Evolutionary conservation across 768 basidiomycete genomes (phyloP).

Genomic region (Trametes cinnabarina): DNA sequence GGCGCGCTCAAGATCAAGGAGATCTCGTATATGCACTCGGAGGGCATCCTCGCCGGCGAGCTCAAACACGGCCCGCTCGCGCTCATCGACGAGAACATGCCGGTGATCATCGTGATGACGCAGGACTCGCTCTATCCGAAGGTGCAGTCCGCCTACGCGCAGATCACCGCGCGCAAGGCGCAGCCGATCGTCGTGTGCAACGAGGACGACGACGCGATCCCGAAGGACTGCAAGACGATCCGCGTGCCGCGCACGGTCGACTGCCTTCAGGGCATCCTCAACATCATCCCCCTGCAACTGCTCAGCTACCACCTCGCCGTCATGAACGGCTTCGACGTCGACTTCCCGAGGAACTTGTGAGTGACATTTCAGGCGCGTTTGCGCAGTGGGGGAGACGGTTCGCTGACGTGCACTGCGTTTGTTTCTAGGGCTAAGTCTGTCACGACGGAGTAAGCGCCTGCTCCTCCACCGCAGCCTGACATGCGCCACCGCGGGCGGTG

Average conservation of each 20-base stretch:
- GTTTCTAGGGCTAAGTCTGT: constrained; percentile 34
- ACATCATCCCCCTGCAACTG: constrained; percentile 94
- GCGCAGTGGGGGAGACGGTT: background rate
- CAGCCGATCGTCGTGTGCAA: constrained; percentile 95
- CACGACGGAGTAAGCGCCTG: constrained; percentile 30
- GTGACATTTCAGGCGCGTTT: constrained; percentile 30
- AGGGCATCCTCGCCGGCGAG: constrained; percentile 95
- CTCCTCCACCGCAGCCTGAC: background rate
- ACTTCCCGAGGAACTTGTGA: constrained; percentile 95
- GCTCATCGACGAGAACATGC: constrained; percentile 97
- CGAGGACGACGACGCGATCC: constrained; percentile 81
- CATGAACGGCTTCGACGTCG: constrained; percentile 94
- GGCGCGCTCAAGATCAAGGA: constrained; percentile 99
- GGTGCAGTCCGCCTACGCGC: constrained; percentile 92
- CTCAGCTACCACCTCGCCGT: constrained; percentile 96
- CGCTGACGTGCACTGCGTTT: background rate
- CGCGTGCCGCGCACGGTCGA: constrained; percentile 94
- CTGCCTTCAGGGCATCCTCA: constrained; percentile 91
- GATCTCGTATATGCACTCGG: constrained; percentile 89
- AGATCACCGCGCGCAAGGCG: constrained; percentile 97
- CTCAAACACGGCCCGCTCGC: constrained; percentile 98
- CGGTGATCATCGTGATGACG: constrained; percentile 99
- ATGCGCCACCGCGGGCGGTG: background rate
- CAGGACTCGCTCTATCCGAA: constrained; percentile 98
- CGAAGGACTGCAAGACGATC: constrained; percentile 77